Conservation (phyloP, 176 grass and related monocot species). For the Zizania latifolia region DNA sequence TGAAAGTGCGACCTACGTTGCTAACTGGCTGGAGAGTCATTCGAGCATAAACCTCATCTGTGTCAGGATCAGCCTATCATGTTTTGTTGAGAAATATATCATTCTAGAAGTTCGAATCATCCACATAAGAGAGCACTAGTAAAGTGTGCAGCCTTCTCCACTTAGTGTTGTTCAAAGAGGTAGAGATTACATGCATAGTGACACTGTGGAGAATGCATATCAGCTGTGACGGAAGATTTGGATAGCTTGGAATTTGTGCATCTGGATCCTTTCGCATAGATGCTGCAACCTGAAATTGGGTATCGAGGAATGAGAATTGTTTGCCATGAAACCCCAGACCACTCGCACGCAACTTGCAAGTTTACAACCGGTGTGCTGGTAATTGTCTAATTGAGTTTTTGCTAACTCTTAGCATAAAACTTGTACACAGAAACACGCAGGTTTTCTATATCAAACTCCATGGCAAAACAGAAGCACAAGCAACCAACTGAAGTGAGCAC, state of each 20-base stretch:
- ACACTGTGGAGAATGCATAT: conserved; percentile 68
- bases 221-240: conserved; percentile 70
- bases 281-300: conserved; percentile 66
- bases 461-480: background rate
- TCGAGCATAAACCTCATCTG: conserved; percentile 77
- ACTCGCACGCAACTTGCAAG: conserved; percentile 18
- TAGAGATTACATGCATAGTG: conserved; percentile 51
- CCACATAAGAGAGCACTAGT: background rate
- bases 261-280: conserved; percentile 68
- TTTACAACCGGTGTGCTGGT: background rate
- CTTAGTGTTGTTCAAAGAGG: conserved; percentile 6
- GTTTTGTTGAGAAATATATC: conserved; percentile 17
- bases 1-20: conserved; percentile 49
- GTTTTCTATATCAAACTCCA: background rate
- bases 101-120: background rate
- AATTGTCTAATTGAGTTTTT: background rate
- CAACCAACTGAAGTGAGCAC: background rate
- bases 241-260: conserved; percentile 66
- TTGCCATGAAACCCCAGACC: background rate
- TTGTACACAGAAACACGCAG: background rate
- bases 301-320: conserved; percentile 24
- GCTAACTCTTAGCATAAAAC: background rate
- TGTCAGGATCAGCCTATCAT: conserved; percentile 65
- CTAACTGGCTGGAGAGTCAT: conserved; percentile 73
- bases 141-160: background rate